Conservation (phyloP, 2,329 filamentous ascomycete species). For the Harringtonia aguacate region DNA sequence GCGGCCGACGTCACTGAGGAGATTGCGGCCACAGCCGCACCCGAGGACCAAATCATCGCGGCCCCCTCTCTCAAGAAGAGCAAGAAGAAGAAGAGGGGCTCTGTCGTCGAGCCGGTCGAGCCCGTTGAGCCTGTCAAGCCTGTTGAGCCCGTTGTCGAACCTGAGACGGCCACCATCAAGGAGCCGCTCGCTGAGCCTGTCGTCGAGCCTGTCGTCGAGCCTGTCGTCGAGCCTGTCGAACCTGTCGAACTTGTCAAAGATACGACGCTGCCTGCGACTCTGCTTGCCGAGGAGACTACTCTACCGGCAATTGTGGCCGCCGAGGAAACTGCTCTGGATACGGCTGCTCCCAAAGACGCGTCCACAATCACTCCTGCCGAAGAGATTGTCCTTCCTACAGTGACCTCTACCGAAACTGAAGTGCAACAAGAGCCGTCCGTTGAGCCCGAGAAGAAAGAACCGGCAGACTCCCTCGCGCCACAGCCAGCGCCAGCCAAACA, state of each 20-base stretch:
- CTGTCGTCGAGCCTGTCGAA: background rate
- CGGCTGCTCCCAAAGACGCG: background rate
- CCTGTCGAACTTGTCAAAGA: background rate
- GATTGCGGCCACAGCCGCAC: too few relatives aligned
- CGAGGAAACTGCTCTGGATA: too few relatives aligned
- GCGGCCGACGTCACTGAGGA: too few relatives aligned
- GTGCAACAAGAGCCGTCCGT: too few relatives aligned
- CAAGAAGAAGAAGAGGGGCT: slow-evolving; percentile 11
- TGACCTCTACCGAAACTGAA: too few relatives aligned
- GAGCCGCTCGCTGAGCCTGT: background rate
- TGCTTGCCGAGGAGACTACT: too few relatives aligned
- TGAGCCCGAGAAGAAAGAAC: too few relatives aligned
- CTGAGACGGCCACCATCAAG: background rate
- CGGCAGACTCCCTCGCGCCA: too few relatives aligned
- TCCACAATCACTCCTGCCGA: background rate
- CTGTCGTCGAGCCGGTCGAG: slow-evolving; percentile 6
- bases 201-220: background rate
- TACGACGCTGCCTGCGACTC: background rate
- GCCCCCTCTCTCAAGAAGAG: slow-evolving; percentile 3
- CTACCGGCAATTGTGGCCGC: too few relatives aligned
- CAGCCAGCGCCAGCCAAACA: too few relatives aligned
- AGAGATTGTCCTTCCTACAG: too few relatives aligned
- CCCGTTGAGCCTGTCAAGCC: slow-evolving; percentile 4
- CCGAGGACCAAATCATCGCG: too few relatives aligned
- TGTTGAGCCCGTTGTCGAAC: background rate